Conservation (phyloP, 768 basidiomycete genomes). For the Mycena alexandri region DNA sequence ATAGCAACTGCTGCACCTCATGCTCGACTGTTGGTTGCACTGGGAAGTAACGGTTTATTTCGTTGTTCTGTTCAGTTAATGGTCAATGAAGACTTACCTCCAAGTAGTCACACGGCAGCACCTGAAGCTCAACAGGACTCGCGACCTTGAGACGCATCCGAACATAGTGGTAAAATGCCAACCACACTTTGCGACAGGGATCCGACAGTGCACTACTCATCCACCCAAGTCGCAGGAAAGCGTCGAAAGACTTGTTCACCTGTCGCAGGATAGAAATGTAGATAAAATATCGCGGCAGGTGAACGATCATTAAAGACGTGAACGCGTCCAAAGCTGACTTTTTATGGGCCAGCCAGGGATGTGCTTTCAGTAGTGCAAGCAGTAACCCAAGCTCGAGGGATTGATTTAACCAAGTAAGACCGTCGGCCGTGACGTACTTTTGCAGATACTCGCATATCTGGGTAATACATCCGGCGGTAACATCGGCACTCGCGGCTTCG, state of each 20-base stretch:
- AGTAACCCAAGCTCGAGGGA: constrained; percentile 22
- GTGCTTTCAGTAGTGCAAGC: constrained; percentile 12
- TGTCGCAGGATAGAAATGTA: constrained; percentile 30
- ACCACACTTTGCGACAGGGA: not conserved
- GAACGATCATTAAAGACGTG: not conserved
- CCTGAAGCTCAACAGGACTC: not conserved
- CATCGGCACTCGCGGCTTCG: constrained; percentile 13
- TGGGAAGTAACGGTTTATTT: not conserved
- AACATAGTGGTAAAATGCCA: constrained; percentile 1
- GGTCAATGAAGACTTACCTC: not conserved
- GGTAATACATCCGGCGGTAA: not conserved
- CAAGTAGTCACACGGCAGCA: not conserved
- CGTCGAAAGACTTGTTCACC: constrained; percentile 11
- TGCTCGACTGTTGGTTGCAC: not conserved
- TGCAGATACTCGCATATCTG: constrained; percentile 21
- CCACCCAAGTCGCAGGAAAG: not conserved
- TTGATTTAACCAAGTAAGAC: constrained; percentile 3
- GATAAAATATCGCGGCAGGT: constrained; percentile 26
- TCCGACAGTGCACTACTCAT: not conserved
- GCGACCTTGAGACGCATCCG: not conserved
- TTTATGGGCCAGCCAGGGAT: constrained; percentile 20
- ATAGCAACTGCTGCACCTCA: constrained; percentile 23
- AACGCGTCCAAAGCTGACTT: not conserved
- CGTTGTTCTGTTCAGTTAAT: not conserved
- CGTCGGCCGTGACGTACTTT: constrained; percentile 3